A percentile compares a stretch with the other conserved stretches of the same genome.
Conservation (phyloP, 805 yeast genomes). For the Saccharomyces paradoxus region DNA sequence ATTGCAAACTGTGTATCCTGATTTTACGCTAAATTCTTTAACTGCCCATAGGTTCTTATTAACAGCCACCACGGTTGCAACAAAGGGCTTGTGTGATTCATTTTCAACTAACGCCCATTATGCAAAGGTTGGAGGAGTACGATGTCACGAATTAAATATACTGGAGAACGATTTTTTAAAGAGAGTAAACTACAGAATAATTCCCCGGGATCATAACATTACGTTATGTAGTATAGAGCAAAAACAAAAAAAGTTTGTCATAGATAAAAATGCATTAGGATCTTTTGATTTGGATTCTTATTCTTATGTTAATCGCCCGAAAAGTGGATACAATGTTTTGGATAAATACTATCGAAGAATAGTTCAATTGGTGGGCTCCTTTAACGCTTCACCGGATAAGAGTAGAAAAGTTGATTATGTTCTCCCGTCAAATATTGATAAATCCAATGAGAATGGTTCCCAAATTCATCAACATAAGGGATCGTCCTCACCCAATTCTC, state of each 20-base stretch:
- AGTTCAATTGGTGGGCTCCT: conserved; percentile 41
- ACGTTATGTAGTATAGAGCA: conserved; percentile 33
- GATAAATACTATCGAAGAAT: conserved; percentile 43
- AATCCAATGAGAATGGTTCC: background rate
- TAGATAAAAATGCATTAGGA: conserved; percentile 3
- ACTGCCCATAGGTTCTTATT: conserved; percentile 88
- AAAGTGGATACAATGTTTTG: conserved; percentile 35
- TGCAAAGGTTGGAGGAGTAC: conserved; percentile 93
- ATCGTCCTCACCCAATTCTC: background rate
- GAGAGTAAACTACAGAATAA: conserved; percentile 69
- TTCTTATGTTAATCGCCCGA: conserved; percentile 7
- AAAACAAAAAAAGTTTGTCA: conserved; percentile 13
- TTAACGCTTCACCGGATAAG: conserved; percentile 22
- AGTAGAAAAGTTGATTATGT: conserved; percentile 19
- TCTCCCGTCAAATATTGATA: conserved; percentile 4
- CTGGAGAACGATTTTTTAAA: conserved; percentile 81
- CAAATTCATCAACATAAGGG: background rate
- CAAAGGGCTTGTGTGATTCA: conserved; percentile 86
- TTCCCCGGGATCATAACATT: conserved; percentile 43
- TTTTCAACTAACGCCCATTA: conserved; percentile 91
- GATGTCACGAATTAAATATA: conserved; percentile 71
- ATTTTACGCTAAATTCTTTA: conserved; percentile 77
- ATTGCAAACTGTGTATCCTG: conserved; percentile 65
- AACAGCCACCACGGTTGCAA: conserved; percentile 84
- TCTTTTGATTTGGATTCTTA: conserved; percentile 1